Evolutionary conservation across 495 filamentous ascomycete species (phyloP).

Genomic region (Xylaria scruposa): DNA sequence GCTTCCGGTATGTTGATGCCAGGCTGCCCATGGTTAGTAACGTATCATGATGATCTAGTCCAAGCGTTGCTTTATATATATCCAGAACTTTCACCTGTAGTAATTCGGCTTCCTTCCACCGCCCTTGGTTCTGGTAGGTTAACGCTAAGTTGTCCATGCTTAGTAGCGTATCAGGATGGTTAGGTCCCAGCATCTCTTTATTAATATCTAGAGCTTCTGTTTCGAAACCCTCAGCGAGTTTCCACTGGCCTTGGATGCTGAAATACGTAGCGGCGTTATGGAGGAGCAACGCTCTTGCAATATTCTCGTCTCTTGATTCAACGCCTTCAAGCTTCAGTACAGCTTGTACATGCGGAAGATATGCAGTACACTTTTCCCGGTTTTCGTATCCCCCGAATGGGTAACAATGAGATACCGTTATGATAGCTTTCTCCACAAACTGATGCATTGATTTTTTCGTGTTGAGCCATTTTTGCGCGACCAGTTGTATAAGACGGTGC

Average conservation of each 20-base stretch:
- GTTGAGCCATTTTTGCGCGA: slow-evolving; percentile 51
- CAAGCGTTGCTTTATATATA: slow-evolving; percentile 40
- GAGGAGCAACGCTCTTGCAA: slow-evolving; percentile 27
- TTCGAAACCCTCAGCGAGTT: slow-evolving; percentile 47
- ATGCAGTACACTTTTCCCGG: slow-evolving; percentile 43
- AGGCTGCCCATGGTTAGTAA: slow-evolving; percentile 42
- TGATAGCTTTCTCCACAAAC: slow-evolving; percentile 43
- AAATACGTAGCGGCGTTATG: slow-evolving; percentile 1
- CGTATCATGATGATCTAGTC: slow-evolving; percentile 48
- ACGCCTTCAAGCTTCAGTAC: neutral
- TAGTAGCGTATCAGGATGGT: slow-evolving; percentile 48
- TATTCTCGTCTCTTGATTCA: slow-evolving; percentile 17
- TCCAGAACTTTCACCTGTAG: slow-evolving; percentile 46
- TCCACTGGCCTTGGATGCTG: slow-evolving; percentile 25
- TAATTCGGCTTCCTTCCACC: slow-evolving; percentile 43
- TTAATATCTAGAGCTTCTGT: slow-evolving; percentile 37
- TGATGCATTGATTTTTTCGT: slow-evolving; percentile 19
- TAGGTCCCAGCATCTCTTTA: slow-evolving; percentile 40
- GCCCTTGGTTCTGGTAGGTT: slow-evolving; percentile 43
- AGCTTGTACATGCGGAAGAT: slow-evolving; percentile 45
- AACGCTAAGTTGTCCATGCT: slow-evolving; percentile 42
- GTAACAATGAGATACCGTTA: slow-evolving; percentile 40
- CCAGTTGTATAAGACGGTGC: slow-evolving; percentile 54
- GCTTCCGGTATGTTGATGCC: slow-evolving; percentile 37
- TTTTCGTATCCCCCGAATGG: slow-evolving; percentile 45